A percentile compares a stretch with the other conserved stretches of the same genome.
Conservation (phyloP, 176 grass and related monocot species). For the Cenchrus fungigraminus region DNA sequence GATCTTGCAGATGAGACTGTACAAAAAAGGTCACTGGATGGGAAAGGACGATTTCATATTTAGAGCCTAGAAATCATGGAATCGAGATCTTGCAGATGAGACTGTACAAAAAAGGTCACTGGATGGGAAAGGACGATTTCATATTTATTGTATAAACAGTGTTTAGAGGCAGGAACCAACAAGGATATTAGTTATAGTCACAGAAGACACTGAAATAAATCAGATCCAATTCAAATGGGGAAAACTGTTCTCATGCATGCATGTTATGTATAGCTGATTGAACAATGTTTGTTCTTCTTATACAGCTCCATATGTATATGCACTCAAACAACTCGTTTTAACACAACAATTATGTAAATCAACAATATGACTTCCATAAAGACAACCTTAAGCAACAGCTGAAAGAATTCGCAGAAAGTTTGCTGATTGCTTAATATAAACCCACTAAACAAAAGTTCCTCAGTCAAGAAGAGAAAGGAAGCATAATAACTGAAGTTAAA, state of each 20-base stretch:
- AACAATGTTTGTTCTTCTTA: too few species aligned
- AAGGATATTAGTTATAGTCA: background rate
- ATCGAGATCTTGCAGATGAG: background rate
- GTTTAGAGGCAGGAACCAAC: background rate
- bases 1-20: background rate
- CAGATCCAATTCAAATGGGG: background rate
- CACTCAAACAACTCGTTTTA: background rate
- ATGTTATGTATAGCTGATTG: too few species aligned
- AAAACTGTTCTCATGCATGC: too few species aligned
- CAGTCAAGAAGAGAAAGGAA: background rate
- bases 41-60: background rate
- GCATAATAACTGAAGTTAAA: background rate
- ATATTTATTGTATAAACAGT: background rate
- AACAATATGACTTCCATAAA: background rate
- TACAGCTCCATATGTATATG: too few species aligned
- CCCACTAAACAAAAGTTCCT: too few species aligned
- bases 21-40: background rate
- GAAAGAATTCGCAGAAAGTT: background rate
- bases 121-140: background rate
- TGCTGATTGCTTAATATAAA: too few species aligned
- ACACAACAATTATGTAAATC: background rate
- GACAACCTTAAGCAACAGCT: background rate
- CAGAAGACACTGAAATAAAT: background rate
- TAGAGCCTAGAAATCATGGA: background rate
- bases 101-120: background rate